Evolutionary conservation across 495 filamentous ascomycete species (phyloP), one percentile per base, ranked within the genome.

Genomic region (Talaromyces adpressus): DNA sequence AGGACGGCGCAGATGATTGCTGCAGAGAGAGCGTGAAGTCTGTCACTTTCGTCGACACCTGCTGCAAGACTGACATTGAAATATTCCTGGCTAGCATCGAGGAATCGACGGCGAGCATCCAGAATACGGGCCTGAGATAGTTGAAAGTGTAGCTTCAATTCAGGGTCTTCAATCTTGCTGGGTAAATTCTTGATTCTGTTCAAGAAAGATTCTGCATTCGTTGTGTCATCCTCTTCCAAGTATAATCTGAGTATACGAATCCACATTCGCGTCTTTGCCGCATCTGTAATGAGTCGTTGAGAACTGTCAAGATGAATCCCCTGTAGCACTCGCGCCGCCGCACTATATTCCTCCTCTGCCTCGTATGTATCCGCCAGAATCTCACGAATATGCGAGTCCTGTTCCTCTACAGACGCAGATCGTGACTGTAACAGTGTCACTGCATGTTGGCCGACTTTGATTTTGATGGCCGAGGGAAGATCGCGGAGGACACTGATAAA

Each of bases 1-100:
- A 98, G 85, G 23, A 98, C 88, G n/a, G 93, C 94, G 69, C 93
- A 97, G 54, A 88, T 90, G 59, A 97, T 93, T n/a, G 95, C 91
- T 66, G 90, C 90, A 59, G 85, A 85, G 3, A 98, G 82, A 18
- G 92, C 91, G 53, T 91, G 89, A 61, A 96, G 75, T 7, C 92
- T 83, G 75, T 92, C 93, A 49, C 89, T 89, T 68, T 97, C 93
- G 49, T 90, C 91, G 6, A 98, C 84, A 30, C 85, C 80, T 1
- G 85, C 69, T 16, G 85, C 87, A 69, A 92, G 82, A 73, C 87
- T 91, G 68, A 98, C 86, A 57, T 84, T 87, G 73, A 92, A 92
- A 79, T 98, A 98, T 59, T 88, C 88, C 69, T 89, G 84, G 53
- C 86, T 87, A 25, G 94, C 94, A 66, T 95, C 88, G n/a, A 98